Evolutionary conservation across 2,329 filamentous ascomycete genomes (phyloP), one percentile per base, ranked within the genome.

Genomic region (Annulohypoxylon truncatum): DNA sequence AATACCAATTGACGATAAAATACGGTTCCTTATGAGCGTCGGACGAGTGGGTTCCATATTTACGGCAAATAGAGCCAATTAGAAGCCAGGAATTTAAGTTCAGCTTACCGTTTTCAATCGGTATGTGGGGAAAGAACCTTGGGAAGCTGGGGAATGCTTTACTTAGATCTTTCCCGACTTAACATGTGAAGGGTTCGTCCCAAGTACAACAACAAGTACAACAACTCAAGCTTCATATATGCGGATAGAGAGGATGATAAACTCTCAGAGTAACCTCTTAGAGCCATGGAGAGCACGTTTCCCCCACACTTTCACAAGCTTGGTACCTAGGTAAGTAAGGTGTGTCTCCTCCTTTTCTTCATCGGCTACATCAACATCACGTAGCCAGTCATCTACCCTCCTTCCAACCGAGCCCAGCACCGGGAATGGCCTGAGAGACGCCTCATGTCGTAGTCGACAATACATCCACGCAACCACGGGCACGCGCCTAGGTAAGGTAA

Each of bases 251-350:
- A 42, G 38, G 38, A 15, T 22, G 38, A 42, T 22, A 20, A 42
- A 42, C 35, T 47, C 31, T 44, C 12, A 28, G 60, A 10, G 9
- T 33, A 22, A 28, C 42, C 24, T 40, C 22, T 33, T 61, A 44
- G 35, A 47, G 46, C 28, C 38, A 55, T 50, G 33, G 24, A 55
- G 55, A 50, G 29, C 47, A 57, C 29, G 20, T n/a, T 47, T 76
- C 69, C 75, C 73, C 74, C 75, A 75, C 74, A 75, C 71, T 75
- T 75, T 76, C 71, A 76, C 74, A 76, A 75, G 73, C 72, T 74
- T 71, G 54, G 54, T 60, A 58, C 64, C 50, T 24, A 66, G 48
- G 40, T 61, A 61, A 31, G 18, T 48, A 51, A 59, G 54, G 31
- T 52, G 47, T 63, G 59, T 54, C 50, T 60, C 51, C 42, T 67